Evolutionary conservation across 2,329 filamentous ascomycete genomes (phyloP).

Genomic region (Cercospora janseana): DNA sequence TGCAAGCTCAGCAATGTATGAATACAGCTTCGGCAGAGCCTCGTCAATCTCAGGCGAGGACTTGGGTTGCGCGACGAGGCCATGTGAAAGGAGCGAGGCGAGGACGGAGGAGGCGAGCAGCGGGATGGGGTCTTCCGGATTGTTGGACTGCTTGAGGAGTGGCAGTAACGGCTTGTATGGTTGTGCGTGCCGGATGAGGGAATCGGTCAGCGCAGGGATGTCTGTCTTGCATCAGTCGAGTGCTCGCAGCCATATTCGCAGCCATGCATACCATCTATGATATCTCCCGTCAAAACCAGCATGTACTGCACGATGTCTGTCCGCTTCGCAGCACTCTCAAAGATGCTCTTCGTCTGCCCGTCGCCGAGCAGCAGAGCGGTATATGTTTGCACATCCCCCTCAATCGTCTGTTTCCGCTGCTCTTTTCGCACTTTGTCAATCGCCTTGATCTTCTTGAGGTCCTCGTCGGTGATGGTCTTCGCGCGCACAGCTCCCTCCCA

Average conservation of each 20-base stretch:
- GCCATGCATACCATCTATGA: constrained; percentile 69
- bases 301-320: constrained; percentile 93
- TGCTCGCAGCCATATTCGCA: not conserved
- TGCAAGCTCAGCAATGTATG: constrained; percentile 78
- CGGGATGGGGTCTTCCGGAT: constrained; percentile 82
- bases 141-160: constrained; percentile 77
- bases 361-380: constrained; percentile 74
- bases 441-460: constrained; percentile 92
- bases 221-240: constrained; percentile 52
- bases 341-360: constrained; percentile 62
- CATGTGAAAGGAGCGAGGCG: constrained; percentile 69
- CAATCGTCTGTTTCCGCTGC: constrained; percentile 77
- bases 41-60: constrained; percentile 62
- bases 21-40: constrained; percentile 78
- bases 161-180: constrained; percentile 77
- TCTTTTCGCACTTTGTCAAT: constrained; percentile 96
- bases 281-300: constrained; percentile 80
- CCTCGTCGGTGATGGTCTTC: constrained; percentile 88
- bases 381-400: constrained; percentile 77
- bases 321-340: constrained; percentile 81
- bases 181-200: constrained; percentile 68
- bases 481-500: constrained; percentile 96
- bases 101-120: constrained; percentile 87
- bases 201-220: constrained; percentile 73
- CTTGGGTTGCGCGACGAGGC: constrained; percentile 61